A percentile compares a stretch with the other conserved stretches of the same genome.
phyloP scores from a whole-genome alignment of 805 yeast species.

The Yarrowia deformans region DNA sequence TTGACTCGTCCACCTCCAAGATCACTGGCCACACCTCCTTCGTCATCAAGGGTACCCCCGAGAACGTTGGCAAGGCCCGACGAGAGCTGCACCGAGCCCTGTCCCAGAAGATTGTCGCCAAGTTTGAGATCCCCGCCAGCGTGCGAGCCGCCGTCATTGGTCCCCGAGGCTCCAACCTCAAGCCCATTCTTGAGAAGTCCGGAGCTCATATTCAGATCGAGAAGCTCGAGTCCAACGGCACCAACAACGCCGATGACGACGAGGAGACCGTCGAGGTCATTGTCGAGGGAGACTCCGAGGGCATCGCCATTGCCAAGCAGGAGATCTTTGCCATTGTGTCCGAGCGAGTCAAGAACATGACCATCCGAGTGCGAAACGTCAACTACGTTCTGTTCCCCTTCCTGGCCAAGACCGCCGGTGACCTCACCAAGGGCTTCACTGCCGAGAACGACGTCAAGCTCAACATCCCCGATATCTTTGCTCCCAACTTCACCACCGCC shows the following conservation, averaged over 20 bases:
- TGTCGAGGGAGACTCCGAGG: slow-evolving; percentile 84
- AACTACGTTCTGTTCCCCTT: slow-evolving; percentile 47
- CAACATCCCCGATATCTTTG: slow-evolving; percentile 43
- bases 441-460: slow-evolving; percentile 43
- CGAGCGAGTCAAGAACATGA: slow-evolving; percentile 65
- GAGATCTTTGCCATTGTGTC: slow-evolving; percentile 75
- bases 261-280: slow-evolving; percentile 67
- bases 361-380: slow-evolving; percentile 44
- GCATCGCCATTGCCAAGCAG: slow-evolving; percentile 74
- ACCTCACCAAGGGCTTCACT: slow-evolving; percentile 47
- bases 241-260: slow-evolving; percentile 55
- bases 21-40: slow-evolving; percentile 81
- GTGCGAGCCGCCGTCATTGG: slow-evolving; percentile 85
- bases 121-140: slow-evolving; percentile 74
- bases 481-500: slow-evolving; percentile 29
- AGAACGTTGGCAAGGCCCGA: slow-evolving; percentile 71
- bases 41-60: slow-evolving; percentile 76
- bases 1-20: slow-evolving; percentile 83
- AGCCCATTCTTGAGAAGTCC: slow-evolving; percentile 74
- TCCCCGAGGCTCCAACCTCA: slow-evolving; percentile 80
- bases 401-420: slow-evolving; percentile 49
- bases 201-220: slow-evolving; percentile 77
- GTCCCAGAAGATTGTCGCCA: slow-evolving; percentile 71
- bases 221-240: slow-evolving; percentile 41
- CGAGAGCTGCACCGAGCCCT: slow-evolving; percentile 76